A percentile compares a stretch with the other conserved stretches of the same genome.
Evolutionary conservation across 306 rosid species (phyloP).

Genomic region (Canavalia gladiata): DNA sequence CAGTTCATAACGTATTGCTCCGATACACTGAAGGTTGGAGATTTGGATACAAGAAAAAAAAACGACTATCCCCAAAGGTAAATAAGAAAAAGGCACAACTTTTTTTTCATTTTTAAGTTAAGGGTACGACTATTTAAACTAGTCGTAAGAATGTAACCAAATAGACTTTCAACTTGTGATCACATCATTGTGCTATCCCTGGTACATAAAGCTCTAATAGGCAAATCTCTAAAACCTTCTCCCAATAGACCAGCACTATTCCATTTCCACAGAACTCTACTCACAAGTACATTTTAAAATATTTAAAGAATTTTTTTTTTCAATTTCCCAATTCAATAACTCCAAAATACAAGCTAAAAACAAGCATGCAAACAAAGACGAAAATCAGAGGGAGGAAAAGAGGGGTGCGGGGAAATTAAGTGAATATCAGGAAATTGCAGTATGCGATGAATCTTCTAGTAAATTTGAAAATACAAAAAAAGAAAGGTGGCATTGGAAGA

Average conservation of each 20-base stretch:
- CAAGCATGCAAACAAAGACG: constrained; percentile 40
- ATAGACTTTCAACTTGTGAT: constrained; percentile 28
- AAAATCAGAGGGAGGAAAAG: not conserved
- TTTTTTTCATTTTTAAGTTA: not conserved
- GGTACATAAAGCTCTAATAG: constrained; percentile 11
- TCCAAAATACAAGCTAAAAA: constrained; percentile 31
- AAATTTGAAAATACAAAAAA: not conserved
- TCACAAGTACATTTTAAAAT: constrained; percentile 24
- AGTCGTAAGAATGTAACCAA: not conserved
- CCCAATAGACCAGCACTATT: constrained; percentile 17
- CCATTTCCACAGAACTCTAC: not conserved
- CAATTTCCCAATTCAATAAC: constrained; percentile 21
- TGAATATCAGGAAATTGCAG: constrained; percentile 12
- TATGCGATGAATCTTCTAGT: not conserved
- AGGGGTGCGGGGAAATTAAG: not conserved
- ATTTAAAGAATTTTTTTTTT: not conserved
- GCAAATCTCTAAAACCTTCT: constrained; percentile 38
- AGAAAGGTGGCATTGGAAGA: constrained; percentile 1
- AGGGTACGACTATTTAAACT: constrained; percentile 1
- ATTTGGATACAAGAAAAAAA: constrained; percentile 13
- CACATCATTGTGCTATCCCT: constrained; percentile 29
- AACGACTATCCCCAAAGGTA: constrained; percentile 22
- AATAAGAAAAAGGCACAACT: not conserved
- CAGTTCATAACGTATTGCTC: constrained; percentile 14
- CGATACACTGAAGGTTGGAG: not conserved